Evolutionary conservation across 768 basidiomycete genomes (phyloP).

Genomic region (Mycena alexandri): DNA sequence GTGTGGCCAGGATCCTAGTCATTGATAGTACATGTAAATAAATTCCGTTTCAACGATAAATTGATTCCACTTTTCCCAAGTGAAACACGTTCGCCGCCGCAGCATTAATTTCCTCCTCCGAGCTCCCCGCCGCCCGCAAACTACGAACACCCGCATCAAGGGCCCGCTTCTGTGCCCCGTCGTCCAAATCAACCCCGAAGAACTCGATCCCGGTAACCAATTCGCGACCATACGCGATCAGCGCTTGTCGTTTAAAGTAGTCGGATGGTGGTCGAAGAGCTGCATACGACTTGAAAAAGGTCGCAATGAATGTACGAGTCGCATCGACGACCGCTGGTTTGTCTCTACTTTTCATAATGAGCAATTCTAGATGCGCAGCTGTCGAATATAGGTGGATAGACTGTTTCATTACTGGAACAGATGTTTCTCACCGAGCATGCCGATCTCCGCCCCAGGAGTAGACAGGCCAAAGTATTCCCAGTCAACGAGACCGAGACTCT

Average conservation of each 20-base stretch:
- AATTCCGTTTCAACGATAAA: no score
- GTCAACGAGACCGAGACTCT: constrained; percentile 45
- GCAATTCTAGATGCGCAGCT: constrained; percentile 50
- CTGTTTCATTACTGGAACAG: no score
- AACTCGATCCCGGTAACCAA: constrained; percentile 44
- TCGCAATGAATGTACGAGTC: constrained; percentile 38
- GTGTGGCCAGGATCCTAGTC: no score
- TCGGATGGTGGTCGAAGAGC: constrained; percentile 22
- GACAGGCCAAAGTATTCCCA: constrained; percentile 52
- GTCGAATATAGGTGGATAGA: no score
- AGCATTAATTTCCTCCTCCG: constrained; percentile 11
- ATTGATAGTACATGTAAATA: no score
- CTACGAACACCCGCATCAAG: constrained; percentile 40
- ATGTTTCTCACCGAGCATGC: constrained; percentile 48
- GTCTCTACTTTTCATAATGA: constrained; percentile 36
- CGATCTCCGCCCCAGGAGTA: constrained; percentile 46
- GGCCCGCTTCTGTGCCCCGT: constrained; percentile 34
- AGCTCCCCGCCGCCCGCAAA: constrained; percentile 39
- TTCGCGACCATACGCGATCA: constrained; percentile 48
- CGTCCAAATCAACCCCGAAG: constrained; percentile 39
- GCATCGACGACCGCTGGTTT: constrained; percentile 23
- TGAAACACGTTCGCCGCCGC: no score
- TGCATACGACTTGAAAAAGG: constrained; percentile 38
- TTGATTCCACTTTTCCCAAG: neutral
- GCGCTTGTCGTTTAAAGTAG: constrained; percentile 38